These are phyloP conservation scores for Tulasnella sp. DNA, from an alignment of 768 basidiomycete genomes.

Conservation along the genomic window DNA sequence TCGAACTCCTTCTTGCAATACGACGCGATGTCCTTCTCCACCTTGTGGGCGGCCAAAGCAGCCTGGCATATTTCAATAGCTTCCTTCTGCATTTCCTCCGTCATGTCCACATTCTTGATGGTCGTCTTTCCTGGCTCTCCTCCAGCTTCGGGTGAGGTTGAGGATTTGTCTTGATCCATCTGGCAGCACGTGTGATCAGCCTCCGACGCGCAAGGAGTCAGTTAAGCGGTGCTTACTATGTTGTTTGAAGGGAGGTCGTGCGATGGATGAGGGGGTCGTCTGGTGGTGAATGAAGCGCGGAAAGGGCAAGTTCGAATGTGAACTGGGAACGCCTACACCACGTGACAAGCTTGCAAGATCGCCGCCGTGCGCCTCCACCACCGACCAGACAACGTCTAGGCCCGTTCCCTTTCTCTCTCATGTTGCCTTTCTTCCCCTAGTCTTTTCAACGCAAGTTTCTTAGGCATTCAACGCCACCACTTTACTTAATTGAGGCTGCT, in stretches of 20 bases:
- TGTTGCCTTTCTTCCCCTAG: no score
- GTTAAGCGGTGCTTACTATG: no score
- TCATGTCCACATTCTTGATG: slow-evolving; percentile 97
- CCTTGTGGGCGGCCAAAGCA: slow-evolving; percentile 84
- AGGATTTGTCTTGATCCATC: background rate
- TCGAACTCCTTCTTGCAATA: slow-evolving; percentile 99
- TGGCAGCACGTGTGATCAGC: background rate
- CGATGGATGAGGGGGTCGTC: background rate
- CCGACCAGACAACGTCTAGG: no score
- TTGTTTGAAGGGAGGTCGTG: no score
- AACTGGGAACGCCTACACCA: background rate
- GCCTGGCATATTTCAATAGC: slow-evolving; percentile 81
- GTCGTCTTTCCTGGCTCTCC: slow-evolving; percentile 59
- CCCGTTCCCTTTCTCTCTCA: no score
- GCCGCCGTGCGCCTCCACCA: no score
- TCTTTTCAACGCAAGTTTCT: no score
- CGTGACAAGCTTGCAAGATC: no score
- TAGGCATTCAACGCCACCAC: no score
- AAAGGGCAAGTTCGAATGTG: slow-evolving; percentile 8
- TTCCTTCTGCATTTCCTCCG: slow-evolving; percentile 93
- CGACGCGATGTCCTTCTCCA: slow-evolving; percentile 98
- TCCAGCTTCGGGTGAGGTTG: background rate
- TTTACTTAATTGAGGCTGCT: no score
- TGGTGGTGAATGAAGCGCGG: background rate
- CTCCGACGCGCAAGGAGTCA: no score